Evolutionary conservation across 352 stramenopile genomes (phyloP), one percentile per base, ranked within the genome.

Genomic region (Aphanomyces euteiches): DNA sequence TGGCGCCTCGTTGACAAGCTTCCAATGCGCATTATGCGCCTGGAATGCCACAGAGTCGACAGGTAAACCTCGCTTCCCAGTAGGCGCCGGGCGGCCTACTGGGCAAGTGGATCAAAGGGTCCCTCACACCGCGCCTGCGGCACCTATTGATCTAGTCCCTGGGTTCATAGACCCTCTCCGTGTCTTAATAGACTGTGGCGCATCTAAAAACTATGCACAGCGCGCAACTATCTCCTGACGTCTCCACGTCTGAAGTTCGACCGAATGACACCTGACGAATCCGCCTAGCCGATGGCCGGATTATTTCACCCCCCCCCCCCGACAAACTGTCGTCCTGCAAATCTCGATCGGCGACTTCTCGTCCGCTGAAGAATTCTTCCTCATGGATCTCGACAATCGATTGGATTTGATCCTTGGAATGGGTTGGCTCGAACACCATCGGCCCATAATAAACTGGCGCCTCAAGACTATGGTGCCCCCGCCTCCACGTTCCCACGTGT

Each of bases 361-460:
- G 5, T 15, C 43, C 7, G 68, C 21, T 3, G 69, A 76, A 12
- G 67, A 76, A 0, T 80, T 83, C 43, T 40, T 74, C 12, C 67
- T 83, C 5, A 74, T 81, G n/a, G 68, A 83, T 3, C 36, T 78
- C 37, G 60, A 50, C n/a, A 66, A 63, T 1, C 66, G 61, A 3
- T 79, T 74, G 19, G 64, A 79, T 39, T 77, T 67, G 45, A 72
- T 83, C 47, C 73, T 79, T 4, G 73, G 73, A 0, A 76, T 81
- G 50, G 58, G 63, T 37, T 79, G 74, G 69, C 54, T 78, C 1
- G 58, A 60, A n/a, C 57, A 59, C 7, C 77, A 79, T 36, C 72
- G 67, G n/a, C 74, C 60, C 6, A 1, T 72, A 5, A 73, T 82
- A 50, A 3, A 69, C 40, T 69, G 12, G 63, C 12, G 40, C 19